These are phyloP conservation scores for Amaranthus tricolor DNA, from an alignment of 179 eudicot species.

Conservation along the genomic window DNA sequence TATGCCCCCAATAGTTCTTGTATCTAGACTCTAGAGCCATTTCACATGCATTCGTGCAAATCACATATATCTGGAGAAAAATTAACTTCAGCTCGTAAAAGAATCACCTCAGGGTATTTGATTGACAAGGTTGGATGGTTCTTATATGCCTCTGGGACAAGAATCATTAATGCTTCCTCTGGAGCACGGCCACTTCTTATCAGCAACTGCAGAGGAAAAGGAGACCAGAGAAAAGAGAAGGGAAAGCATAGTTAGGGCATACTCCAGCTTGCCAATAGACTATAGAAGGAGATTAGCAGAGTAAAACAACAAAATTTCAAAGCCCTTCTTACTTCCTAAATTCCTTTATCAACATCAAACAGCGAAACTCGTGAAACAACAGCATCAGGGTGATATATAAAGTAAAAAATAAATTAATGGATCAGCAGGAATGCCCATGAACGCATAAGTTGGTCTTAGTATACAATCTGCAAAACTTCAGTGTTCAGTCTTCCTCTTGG, in stretches of 20 bases:
- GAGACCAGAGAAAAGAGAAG: background rate
- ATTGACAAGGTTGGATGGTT: constrained; percentile 89
- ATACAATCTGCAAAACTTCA: too few species aligned
- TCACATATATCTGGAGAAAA: background rate
- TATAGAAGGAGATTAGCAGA: background rate
- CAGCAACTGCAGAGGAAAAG: constrained; percentile 54
- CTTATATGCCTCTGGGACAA: constrained; percentile 99
- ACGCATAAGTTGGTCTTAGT: too few species aligned
- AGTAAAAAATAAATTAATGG: too few species aligned
- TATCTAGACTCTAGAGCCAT: background rate
- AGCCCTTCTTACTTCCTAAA: too few species aligned
- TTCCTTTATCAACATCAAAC: too few species aligned
- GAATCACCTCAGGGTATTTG: constrained; percentile 91
- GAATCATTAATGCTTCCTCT: constrained; percentile 95
- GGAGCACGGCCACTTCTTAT: constrained; percentile 95
- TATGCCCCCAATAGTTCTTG: background rate
- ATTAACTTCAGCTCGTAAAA: background rate
- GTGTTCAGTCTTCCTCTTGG: too few species aligned
- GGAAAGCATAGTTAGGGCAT: constrained; percentile 10
- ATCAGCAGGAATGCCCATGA: too few species aligned
- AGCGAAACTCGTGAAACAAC: too few species aligned
- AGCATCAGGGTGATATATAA: too few species aligned
- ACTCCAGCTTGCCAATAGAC: background rate
- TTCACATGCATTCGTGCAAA: background rate
- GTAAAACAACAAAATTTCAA: background rate